Percentiles rank a stretch among this genome's conserved stretches.
These are phyloP conservation scores for Podaxis rugospora DNA, from an alignment of 768 basidiomycete species.

Conservation along the genomic window DNA sequence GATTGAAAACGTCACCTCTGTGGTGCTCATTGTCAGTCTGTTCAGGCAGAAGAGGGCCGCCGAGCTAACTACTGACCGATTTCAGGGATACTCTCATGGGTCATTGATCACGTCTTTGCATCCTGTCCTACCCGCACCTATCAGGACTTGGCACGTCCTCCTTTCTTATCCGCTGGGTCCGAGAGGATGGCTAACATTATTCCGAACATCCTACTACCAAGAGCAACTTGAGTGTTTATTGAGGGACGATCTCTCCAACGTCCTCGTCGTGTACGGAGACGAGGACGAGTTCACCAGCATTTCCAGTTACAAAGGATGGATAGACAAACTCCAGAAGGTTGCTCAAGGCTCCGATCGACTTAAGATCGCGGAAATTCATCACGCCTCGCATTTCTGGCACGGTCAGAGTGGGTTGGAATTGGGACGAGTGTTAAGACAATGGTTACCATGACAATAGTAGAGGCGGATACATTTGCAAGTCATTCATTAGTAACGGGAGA, in stretches of 20 bases:
- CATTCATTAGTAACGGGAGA: neutral
- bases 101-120: constrained; percentile 68
- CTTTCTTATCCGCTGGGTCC: constrained; percentile 76
- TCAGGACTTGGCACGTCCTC: constrained; percentile 61
- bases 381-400: constrained; percentile 68
- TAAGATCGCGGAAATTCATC: constrained; percentile 35
- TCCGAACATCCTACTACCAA: constrained; percentile 53
- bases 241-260: constrained; percentile 36
- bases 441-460: constrained; percentile 28
- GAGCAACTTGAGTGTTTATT: constrained; percentile 47
- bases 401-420: constrained; percentile 27
- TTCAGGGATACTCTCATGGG: constrained; percentile 79
- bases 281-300: constrained; percentile 65
- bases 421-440: constrained; percentile 23
- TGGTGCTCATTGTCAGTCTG: constrained; percentile 57
- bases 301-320: constrained; percentile 55
- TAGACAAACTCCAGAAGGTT: constrained; percentile 29
- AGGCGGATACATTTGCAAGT: constrained; percentile 1
- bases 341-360: constrained; percentile 16
- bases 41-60: neutral
- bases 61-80: neutral
- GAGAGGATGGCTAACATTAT: constrained; percentile 63
- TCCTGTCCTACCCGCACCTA: constrained; percentile 43
- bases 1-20: constrained; percentile 37
- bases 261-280: constrained; percentile 67